Conservation (phyloP, 305 asterid species). For the Rubia tinctorum region DNA sequence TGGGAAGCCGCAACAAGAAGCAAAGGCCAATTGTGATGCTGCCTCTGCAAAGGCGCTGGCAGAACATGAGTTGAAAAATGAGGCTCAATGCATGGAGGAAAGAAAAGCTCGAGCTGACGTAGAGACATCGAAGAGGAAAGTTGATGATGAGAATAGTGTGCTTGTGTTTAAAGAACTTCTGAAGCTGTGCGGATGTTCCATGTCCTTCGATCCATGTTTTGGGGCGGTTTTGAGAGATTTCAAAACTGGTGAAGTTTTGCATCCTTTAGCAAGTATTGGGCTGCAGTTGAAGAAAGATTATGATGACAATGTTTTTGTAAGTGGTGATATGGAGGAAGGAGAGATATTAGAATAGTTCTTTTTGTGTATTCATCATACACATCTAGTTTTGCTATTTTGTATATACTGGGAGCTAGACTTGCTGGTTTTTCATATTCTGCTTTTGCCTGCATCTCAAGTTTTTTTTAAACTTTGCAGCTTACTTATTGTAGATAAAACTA, state of each 20-base stretch:
- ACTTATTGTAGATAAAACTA: not conserved
- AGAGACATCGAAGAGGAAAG: conserved; percentile 51
- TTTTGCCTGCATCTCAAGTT: not conserved
- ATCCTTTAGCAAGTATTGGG: conserved; percentile 18
- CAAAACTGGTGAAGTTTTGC: conserved; percentile 16
- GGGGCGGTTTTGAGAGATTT: conserved; percentile 1
- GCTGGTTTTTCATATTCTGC: not conserved
- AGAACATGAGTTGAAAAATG: conserved; percentile 20
- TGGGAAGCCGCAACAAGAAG: conserved; percentile 57
- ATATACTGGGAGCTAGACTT: not conserved
- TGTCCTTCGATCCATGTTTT: conserved; percentile 13
- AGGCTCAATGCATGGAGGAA: conserved; percentile 32
- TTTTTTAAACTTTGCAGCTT: not conserved
- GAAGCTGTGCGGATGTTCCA: conserved; percentile 31
- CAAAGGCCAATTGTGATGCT: conserved; percentile 54
- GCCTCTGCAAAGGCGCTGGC: conserved; percentile 55
- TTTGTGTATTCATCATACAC: not conserved
- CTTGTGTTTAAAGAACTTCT: conserved; percentile 43
- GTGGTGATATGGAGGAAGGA: conserved; percentile 54
- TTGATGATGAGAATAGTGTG: conserved; percentile 36
- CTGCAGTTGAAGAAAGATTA: conserved; percentile 32
- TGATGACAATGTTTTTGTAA: conserved; percentile 20
- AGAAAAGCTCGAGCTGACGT: conserved; percentile 58
- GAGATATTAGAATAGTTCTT: conserved; percentile 41
- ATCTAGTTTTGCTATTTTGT: not conserved